Percentiles rank a stretch among this genome's conserved stretches.
Conservation (phyloP, 2,329 filamentous ascomycete species). For the Aureobasidium sp. region DNA sequence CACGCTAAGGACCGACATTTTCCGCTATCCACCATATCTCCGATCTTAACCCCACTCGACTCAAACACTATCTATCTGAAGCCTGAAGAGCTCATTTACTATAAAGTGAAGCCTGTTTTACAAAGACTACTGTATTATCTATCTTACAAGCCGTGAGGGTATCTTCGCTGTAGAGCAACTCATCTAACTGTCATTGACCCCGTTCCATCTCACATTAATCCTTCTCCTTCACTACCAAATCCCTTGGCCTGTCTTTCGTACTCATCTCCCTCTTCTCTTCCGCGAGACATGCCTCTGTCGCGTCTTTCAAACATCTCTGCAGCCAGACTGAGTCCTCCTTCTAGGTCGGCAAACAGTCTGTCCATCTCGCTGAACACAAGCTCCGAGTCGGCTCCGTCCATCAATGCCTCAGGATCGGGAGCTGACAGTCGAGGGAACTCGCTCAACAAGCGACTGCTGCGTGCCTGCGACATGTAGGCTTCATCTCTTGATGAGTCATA, state of each 20-base stretch:
- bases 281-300: not conserved
- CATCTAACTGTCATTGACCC: not conserved
- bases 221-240: slow-evolving; percentile 8
- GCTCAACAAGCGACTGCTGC: not conserved
- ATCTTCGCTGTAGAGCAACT: not conserved
- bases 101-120: not conserved
- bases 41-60: not conserved
- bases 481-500: slow-evolving; percentile 18
- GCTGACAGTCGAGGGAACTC: slow-evolving; percentile 24
- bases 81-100: not conserved
- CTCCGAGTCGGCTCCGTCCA: slow-evolving; percentile 25
- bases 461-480: slow-evolving; percentile 3
- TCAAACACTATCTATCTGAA: not conserved
- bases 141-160: slow-evolving; percentile 7
- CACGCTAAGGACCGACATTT: slow-evolving; percentile 1
- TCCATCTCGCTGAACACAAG: slow-evolving; percentile 26
- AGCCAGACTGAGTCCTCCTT: slow-evolving; percentile 14
- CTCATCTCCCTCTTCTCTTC: not conserved
- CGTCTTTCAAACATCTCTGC: slow-evolving; percentile 8
- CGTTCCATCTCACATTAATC: not conserved
- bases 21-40: not conserved
- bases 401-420: slow-evolving; percentile 26
- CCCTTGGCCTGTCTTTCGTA: slow-evolving; percentile 1
- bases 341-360: slow-evolving; percentile 25
- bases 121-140: not conserved